Evolutionary conservation across 108 stramenopile species (phyloP).

Genomic region (Cafeteria roenbergensis): DNA sequence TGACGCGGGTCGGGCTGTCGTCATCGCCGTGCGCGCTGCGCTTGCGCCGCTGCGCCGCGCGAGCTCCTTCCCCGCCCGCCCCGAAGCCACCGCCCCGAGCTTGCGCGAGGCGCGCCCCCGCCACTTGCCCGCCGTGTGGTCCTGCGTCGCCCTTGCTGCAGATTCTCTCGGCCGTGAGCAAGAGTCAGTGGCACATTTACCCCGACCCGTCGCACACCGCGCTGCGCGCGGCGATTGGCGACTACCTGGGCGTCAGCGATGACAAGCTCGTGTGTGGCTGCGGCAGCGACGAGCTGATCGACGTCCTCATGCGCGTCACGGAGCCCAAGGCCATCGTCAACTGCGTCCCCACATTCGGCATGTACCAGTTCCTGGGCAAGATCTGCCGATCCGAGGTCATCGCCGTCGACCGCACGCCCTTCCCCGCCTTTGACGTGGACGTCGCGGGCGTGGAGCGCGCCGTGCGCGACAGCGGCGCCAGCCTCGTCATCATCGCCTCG

Average conservation of each 20-base stretch:
- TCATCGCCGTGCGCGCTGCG: too few relatives aligned
- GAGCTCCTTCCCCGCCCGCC: too few relatives aligned
- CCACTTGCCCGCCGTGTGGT: too few relatives aligned
- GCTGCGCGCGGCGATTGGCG: constrained; percentile 7
- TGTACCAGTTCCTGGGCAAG: constrained; percentile 12
- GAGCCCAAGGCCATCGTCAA: constrained; percentile 10
- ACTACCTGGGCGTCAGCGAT: constrained; percentile 4
- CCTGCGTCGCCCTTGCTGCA: too few relatives aligned
- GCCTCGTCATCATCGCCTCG: constrained; percentile 9
- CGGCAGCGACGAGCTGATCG: constrained; percentile 10
- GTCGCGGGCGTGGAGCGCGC: constrained; percentile 2
- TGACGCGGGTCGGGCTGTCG: too few relatives aligned
- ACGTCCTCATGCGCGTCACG: constrained; percentile 4
- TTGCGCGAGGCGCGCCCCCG: too few relatives aligned
- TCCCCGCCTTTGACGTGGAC: constrained; percentile 8
- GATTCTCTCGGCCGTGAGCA: constrained; percentile 7
- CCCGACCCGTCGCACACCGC: constrained; percentile 11
- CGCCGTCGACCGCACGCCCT: constrained; percentile 1
- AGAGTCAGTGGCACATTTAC: constrained; percentile 12
- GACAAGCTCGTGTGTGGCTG: constrained; percentile 1
- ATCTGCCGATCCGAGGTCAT: constrained; percentile 7
- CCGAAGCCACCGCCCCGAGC: too few relatives aligned
- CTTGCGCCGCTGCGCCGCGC: too few relatives aligned
- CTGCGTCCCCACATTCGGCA: constrained; percentile 10
- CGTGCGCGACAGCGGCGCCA: neutral